Evolutionary conservation across 1,139 yeast genomes (phyloP).

Genomic region (Hemisphaericaspora xylofermentans): DNA sequence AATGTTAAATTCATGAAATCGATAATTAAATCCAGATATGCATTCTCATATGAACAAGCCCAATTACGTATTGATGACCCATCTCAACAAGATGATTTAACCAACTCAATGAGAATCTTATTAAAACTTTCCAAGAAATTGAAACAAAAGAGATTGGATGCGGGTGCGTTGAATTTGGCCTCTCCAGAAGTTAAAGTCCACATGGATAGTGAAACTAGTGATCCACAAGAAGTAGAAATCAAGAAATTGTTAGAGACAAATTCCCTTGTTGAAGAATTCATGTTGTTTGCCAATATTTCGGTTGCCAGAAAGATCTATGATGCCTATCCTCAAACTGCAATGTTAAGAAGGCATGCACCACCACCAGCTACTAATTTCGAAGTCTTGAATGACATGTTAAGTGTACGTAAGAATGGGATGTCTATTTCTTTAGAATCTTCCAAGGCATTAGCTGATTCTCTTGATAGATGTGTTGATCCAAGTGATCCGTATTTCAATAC

Average conservation of each 20-base stretch:
- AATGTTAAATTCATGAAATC: constrained; percentile 81
- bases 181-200: constrained; percentile 98
- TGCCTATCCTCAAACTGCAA: constrained; percentile 95
- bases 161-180: constrained; percentile 95
- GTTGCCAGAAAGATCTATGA: constrained; percentile 92
- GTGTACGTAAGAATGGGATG: constrained; percentile 76
- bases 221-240: constrained; percentile 93
- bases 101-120: constrained; percentile 84
- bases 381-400: constrained; percentile 79
- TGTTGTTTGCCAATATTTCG: constrained; percentile 94
- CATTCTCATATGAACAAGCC: constrained; percentile 92
- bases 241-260: constrained; percentile 87
- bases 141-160: constrained; percentile 82
- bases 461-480: constrained; percentile 82
- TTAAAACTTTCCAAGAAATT: constrained; percentile 75
- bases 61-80: constrained; percentile 86
- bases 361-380: constrained; percentile 96
- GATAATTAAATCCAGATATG: constrained; percentile 86
- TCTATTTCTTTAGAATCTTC: constrained; percentile 80
- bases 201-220: constrained; percentile 95
- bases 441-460: constrained; percentile 88
- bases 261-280: constrained; percentile 95
- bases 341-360: constrained; percentile 94
- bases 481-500: constrained; percentile 91
- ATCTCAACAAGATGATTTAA: constrained; percentile 76